phyloP scores from a whole-genome alignment of 108 stramenopile genomes.

The Cyclostephanos invisitatus region DNA sequence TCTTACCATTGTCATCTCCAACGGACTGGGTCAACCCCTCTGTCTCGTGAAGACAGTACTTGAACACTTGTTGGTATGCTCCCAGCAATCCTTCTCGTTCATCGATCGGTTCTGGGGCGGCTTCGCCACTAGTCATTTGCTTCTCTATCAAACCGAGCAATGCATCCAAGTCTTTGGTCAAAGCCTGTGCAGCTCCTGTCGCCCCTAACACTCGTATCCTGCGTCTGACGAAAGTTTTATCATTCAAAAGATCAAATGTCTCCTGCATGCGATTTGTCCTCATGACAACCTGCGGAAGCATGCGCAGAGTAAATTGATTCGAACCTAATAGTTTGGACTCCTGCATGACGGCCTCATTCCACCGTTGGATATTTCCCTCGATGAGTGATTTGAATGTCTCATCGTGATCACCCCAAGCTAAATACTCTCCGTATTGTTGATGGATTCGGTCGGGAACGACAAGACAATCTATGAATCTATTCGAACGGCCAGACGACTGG shows the following conservation, averaged over 20 bases:
- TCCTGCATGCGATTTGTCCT: conserved; percentile 38
- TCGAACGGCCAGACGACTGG: conserved; percentile 6
- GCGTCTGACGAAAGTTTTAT: conserved; percentile 49
- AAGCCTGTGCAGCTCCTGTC: conserved; percentile 36
- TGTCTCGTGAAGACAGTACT: conserved; percentile 35
- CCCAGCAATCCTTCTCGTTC: conserved; percentile 40
- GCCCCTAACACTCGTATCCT: conserved; percentile 39
- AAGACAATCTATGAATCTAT: conserved; percentile 44
- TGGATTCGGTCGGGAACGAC: conserved; percentile 50
- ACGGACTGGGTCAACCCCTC: conserved; percentile 31
- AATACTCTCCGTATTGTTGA: conserved; percentile 53
- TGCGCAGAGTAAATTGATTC: conserved; percentile 41
- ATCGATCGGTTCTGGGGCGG: conserved; percentile 36
- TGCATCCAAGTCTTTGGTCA: conserved; percentile 50
- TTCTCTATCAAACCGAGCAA: conserved; percentile 44
- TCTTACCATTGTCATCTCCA: conserved; percentile 26
- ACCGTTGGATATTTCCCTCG: conserved; percentile 25
- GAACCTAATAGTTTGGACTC: conserved; percentile 21
- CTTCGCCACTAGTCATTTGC: neutral
- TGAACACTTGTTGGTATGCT: conserved; percentile 39
- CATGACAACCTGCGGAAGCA: conserved; percentile 50
- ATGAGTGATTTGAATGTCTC: conserved; percentile 17
- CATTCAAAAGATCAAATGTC: conserved; percentile 47
- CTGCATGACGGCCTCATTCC: conserved; percentile 40
- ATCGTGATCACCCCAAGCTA: conserved; percentile 34